These are phyloP conservation scores for Tylopilus orsonianus DNA, from an alignment of 1,284 basidiomycete genomes.

Conservation along the genomic window DNA sequence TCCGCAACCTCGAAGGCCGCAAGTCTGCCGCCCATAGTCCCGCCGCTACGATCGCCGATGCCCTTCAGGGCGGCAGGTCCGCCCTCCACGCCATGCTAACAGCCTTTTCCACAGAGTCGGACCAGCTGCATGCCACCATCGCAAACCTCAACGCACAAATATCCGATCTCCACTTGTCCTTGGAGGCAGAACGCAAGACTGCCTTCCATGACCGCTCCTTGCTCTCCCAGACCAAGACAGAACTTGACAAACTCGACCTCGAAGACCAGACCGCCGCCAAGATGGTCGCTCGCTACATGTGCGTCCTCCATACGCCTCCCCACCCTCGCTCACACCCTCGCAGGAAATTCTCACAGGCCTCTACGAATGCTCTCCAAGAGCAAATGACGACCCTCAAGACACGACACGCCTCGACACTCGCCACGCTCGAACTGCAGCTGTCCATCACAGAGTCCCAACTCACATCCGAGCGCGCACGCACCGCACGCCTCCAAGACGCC, in stretches of 20 bases:
- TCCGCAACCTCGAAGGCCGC: slow-evolving; percentile 56
- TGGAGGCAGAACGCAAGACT: slow-evolving; percentile 48
- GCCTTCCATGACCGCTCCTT: slow-evolving; percentile 44
- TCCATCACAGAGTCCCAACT: slow-evolving; percentile 46
- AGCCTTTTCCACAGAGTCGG: slow-evolving; percentile 51
- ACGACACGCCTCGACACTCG: slow-evolving; percentile 63
- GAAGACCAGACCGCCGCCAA: slow-evolving; percentile 79
- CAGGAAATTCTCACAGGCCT: slow-evolving; percentile 85
- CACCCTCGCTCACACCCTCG: not conserved
- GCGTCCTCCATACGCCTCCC: slow-evolving; percentile 21
- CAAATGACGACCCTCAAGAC: slow-evolving; percentile 60
- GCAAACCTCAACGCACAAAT: slow-evolving; percentile 45
- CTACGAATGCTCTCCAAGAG: slow-evolving; percentile 67
- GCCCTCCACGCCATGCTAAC: slow-evolving; percentile 49
- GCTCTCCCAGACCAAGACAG: slow-evolving; percentile 48
- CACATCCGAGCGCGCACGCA: slow-evolving; percentile 43
- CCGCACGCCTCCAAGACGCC: slow-evolving; percentile 53
- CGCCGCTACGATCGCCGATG: slow-evolving; percentile 37
- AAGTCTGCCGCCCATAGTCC: slow-evolving; percentile 19
- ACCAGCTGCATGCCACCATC: slow-evolving; percentile 48
- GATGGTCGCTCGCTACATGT: slow-evolving; percentile 90
- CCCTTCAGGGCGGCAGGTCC: slow-evolving; percentile 48
- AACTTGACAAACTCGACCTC: slow-evolving; percentile 60
- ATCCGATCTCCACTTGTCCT: slow-evolving; percentile 40
- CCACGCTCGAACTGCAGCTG: slow-evolving; percentile 51